A percentile compares a stretch with the other conserved stretches of the same genome.
Evolutionary conservation across 192 early-diverging fungal genomes (phyloP).

Genomic region (Gamsiella multidivaricata): DNA sequence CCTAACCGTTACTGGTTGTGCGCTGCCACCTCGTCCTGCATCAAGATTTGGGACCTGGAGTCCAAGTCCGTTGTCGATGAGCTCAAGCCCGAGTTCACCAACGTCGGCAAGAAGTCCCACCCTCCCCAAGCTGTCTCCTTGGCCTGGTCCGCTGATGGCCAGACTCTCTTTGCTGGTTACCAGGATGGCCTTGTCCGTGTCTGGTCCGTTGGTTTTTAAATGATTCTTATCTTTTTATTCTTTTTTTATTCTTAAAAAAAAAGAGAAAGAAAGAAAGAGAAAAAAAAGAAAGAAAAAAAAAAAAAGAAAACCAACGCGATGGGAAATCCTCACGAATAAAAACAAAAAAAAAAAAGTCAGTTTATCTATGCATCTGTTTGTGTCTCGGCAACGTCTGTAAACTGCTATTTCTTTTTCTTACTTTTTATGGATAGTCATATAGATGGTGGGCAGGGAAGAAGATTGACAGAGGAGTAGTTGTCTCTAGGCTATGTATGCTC

Average conservation of each 20-base stretch:
- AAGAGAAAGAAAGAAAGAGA: neutral
- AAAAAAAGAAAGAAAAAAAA: slow-evolving; percentile 2
- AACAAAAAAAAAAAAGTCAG: too few relatives aligned
- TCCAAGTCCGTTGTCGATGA: slow-evolving; percentile 98
- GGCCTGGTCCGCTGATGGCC: slow-evolving; percentile 98
- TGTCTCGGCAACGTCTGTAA: too few relatives aligned
- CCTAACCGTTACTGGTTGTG: slow-evolving; percentile 99
- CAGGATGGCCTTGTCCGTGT: slow-evolving; percentile 67
- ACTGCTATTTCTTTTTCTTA: too few relatives aligned
- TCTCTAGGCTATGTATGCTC: too few relatives aligned
- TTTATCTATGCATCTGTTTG: too few relatives aligned
- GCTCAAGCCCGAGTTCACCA: slow-evolving; percentile 78
- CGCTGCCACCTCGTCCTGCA: slow-evolving; percentile 94
- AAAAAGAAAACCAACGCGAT: too few relatives aligned
- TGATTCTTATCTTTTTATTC: neutral
- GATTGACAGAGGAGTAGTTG: too few relatives aligned
- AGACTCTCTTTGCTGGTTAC: slow-evolving; percentile 98
- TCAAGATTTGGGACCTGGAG: slow-evolving; percentile 99
- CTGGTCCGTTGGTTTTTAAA: slow-evolving; percentile 55
- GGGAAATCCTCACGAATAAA: too few relatives aligned
- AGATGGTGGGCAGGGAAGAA: too few relatives aligned
- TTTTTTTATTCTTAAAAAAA: neutral
- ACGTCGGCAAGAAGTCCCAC: slow-evolving; percentile 78
- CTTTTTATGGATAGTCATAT: too few relatives aligned
- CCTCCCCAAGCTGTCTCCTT: slow-evolving; percentile 94